Evolutionary conservation across 768 basidiomycete species (phyloP), one percentile per base, ranked within the genome.

Genomic region (Agaricus sinodeliciosus): DNA sequence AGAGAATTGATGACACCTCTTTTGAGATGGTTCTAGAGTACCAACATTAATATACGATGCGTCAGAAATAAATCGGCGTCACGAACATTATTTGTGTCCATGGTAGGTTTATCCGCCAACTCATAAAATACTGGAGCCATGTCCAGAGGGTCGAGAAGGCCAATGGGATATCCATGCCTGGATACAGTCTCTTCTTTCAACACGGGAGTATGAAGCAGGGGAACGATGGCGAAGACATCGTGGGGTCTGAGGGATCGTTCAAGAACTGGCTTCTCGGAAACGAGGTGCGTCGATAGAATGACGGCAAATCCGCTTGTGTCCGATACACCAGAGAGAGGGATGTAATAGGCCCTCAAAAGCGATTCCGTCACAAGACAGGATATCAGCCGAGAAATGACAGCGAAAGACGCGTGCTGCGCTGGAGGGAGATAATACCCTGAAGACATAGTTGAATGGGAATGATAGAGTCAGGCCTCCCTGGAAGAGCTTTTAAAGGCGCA

Each of bases 131-230:
- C 66, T 1, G 77, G 75, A 15, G 73, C 49, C 78, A 82, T 81
- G 59, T 82, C 80, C n/a, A 81, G 64, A 4, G 80, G 80, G 58
- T 82, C 79, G 9, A 80, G 63, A 16, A 81, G 70, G 27, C 73
- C 76, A 34, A 81, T 70, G 9, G 63, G 59, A 11, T 62, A 61
- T 16, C 75, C 77, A 56, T 75, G 68, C 48, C 65, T 67, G 41
- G 65, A 65, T 2, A 44, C 22, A 19, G 53, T 42, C 11, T 58
- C 43, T 15, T 62, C 66, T 13, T 67, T 67, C 49, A 78, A 68
- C 2, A 77, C 68, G 2, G 80, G 80, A 16, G 71, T 45, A 55
- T 72, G 67, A 25, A 69, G 75, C 22, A 82, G 63, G 4, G 77
- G 76, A 15, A 80, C 66, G 31, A 80, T 67, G 28, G 66, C 73